phyloP scores from a whole-genome alignment of 768 basidiomycete genomes.

The Lentinula aciculospora region DNA sequence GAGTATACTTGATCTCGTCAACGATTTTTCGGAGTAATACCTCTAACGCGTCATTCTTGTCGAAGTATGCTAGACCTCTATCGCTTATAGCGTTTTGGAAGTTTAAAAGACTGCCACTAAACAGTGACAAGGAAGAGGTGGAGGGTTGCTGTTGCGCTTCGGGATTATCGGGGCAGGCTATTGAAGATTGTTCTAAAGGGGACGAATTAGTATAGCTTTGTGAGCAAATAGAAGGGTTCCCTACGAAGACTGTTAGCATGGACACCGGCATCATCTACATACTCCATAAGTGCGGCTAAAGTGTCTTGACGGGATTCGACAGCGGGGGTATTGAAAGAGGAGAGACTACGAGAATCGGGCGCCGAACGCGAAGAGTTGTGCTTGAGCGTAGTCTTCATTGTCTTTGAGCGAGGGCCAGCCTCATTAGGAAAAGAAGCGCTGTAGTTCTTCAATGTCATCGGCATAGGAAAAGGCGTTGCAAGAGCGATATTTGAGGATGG shows the following conservation, averaged over 20 bases:
- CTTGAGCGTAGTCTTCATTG: neutral
- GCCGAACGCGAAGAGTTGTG: neutral
- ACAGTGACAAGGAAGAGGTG: conserved; percentile 12
- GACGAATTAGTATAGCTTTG: neutral
- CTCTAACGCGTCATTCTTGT: conserved; percentile 37
- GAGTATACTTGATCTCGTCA: conserved; percentile 41
- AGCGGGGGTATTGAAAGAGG: neutral
- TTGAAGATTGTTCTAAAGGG: neutral
- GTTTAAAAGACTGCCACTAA: conserved; percentile 23
- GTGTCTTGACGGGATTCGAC: neutral
- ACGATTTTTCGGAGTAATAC: conserved; percentile 42
- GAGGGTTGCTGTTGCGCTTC: neutral
- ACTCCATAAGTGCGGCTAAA: neutral
- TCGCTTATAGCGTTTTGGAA: conserved; percentile 29
- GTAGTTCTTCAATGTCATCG: conserved; percentile 4
- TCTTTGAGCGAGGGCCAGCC: neutral
- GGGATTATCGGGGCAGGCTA: neutral
- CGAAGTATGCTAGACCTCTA: conserved; percentile 49
- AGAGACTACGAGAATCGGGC: neutral
- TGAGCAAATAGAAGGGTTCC: neutral
- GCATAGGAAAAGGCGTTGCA: conserved; percentile 29
- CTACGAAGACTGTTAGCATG: neutral
- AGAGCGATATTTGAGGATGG: conserved; percentile 17
- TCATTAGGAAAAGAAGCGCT: conserved; percentile 16
- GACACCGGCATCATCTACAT: neutral